A percentile compares a stretch with the other conserved stretches of the same genome.
Conservation (phyloP, 768 basidiomycete species). For the Mycena floridula region DNA sequence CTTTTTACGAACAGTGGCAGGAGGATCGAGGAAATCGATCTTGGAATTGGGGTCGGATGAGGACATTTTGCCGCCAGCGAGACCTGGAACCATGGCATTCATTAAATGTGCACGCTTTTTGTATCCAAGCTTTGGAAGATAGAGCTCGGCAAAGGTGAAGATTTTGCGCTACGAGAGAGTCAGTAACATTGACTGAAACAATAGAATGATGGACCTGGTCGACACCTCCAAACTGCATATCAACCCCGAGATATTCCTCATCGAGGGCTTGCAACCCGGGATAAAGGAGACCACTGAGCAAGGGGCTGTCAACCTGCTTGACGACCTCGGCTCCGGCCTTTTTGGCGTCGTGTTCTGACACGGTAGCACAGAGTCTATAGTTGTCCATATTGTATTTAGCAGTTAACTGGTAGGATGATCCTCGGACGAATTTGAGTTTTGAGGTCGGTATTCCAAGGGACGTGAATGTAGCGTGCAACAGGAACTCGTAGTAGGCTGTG, state of each 20-base stretch:
- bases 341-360: constrained; percentile 94
- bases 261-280: constrained; percentile 96
- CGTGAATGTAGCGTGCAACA: constrained; percentile 78
- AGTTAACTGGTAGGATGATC: constrained; percentile 89
- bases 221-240: constrained; percentile 97
- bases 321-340: constrained; percentile 99
- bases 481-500: constrained; percentile 82
- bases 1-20: constrained; percentile 81
- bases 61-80: constrained; percentile 96
- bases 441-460: constrained; percentile 89
- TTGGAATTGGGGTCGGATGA: constrained; percentile 97
- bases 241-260: constrained; percentile 91
- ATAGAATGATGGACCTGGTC: constrained; percentile 64
- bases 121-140: constrained; percentile 92
- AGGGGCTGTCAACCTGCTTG: constrained; percentile 90
- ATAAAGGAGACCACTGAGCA: constrained; percentile 90
- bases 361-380: constrained; percentile 86
- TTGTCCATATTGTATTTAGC: constrained; percentile 93
- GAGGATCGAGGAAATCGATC: constrained; percentile 92
- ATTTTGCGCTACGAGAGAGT: constrained; percentile 76
- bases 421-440: constrained; percentile 78
- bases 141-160: constrained; percentile 95
- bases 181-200: background rate
- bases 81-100: constrained; percentile 96
- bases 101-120: constrained; percentile 93